Conservation (phyloP, 2,329 filamentous ascomycete genomes). For the Paraphaeosphaeria sporulosa region DNA sequence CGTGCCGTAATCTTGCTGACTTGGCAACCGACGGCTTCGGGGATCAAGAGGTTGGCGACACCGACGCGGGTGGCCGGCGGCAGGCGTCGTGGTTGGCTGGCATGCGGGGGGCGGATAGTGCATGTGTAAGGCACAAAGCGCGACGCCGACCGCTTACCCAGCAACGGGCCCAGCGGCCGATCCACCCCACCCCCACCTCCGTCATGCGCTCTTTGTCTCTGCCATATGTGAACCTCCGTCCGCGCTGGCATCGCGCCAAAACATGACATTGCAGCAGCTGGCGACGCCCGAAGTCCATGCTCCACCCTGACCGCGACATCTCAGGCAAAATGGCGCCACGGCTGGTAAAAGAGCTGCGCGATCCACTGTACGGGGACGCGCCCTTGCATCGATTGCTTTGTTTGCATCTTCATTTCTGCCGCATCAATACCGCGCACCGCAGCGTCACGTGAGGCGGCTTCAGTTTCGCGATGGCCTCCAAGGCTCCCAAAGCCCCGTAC, state of each 20-base stretch:
- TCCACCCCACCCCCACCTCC: neutral
- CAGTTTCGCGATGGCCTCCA: neutral
- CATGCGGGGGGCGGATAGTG: neutral
- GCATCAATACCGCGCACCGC: neutral
- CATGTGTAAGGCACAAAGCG: neutral
- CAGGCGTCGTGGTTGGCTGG: neutral
- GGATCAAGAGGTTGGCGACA: neutral
- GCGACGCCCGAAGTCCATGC: neutral
- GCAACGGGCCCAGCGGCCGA: neutral
- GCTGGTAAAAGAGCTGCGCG: slow-evolving; percentile 10
- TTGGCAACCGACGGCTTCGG: neutral
- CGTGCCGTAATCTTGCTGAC: neutral
- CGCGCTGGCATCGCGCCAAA: neutral
- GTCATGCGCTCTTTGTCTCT: neutral
- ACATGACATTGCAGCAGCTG: neutral
- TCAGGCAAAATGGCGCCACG: neutral
- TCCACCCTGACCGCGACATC: neutral
- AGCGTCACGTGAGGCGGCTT: slow-evolving; percentile 7
- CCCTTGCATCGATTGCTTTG: slow-evolving; percentile 6
- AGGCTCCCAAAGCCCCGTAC: slow-evolving; percentile 1
- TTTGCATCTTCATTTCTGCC: slow-evolving; percentile 6
- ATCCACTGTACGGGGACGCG: neutral
- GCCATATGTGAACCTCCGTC: neutral
- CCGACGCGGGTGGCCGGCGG: neutral
- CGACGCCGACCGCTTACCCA: neutral